These are phyloP conservation scores for Globisporangium cederbergense DNA, from an alignment of 352 stramenopile genomes.

Conservation along the genomic window DNA sequence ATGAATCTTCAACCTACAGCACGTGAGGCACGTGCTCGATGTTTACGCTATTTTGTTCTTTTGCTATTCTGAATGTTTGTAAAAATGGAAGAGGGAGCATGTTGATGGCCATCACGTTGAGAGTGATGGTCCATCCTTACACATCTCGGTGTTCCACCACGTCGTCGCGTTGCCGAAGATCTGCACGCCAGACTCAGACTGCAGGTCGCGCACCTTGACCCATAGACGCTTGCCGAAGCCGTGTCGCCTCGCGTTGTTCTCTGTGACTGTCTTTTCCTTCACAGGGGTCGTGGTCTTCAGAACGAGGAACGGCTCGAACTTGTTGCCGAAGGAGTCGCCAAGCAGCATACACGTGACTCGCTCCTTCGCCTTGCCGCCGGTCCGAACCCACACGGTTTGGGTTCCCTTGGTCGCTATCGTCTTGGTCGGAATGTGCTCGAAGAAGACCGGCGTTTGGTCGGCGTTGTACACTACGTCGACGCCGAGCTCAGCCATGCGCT, in stretches of 20 bases:
- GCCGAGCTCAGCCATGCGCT: neutral
- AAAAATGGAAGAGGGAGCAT: too few species aligned
- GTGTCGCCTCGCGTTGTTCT: neutral
- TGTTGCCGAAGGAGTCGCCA: neutral
- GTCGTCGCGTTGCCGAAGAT: neutral
- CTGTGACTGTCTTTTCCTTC: neutral
- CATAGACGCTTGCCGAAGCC: conserved; percentile 1
- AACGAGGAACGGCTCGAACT: neutral
- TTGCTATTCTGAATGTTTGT: too few species aligned
- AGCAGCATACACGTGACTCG: neutral
- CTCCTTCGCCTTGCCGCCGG: neutral
- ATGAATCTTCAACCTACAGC: too few species aligned
- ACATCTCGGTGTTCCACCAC: conserved; percentile 3
- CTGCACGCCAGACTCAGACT: neutral
- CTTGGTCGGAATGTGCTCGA: neutral
- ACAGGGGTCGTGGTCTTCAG: neutral
- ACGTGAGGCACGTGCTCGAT: too few species aligned
- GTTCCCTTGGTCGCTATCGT: neutral
- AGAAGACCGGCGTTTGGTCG: neutral
- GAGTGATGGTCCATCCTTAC: too few species aligned
- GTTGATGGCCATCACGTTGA: too few species aligned
- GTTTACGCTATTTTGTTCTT: too few species aligned
- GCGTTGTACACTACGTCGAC: neutral
- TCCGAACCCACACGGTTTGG: neutral
- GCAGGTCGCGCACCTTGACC: neutral